These are phyloP conservation scores for Elsinoe australis DNA, from an alignment of 2,329 filamentous ascomycete genomes.

Conservation along the genomic window DNA sequence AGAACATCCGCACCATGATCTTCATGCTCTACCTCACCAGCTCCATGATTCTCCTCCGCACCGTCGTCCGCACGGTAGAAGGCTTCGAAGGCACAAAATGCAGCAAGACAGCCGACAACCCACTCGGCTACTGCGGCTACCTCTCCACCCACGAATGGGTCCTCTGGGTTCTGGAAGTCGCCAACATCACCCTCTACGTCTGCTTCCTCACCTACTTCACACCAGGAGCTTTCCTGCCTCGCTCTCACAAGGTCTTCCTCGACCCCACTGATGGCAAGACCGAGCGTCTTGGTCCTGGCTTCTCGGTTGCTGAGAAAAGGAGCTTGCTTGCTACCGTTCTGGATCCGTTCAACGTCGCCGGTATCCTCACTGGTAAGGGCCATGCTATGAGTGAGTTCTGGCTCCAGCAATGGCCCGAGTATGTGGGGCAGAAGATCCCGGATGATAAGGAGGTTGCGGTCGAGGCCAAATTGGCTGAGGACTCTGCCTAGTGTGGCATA, in stretches of 20 bases:
- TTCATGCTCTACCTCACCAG: conserved; percentile 44
- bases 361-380: conserved; percentile 23
- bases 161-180: conserved; percentile 49
- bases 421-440: conserved; percentile 18
- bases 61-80: conserved; percentile 48
- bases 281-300: conserved; percentile 33
- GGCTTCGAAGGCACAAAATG: conserved; percentile 32
- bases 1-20: conserved; percentile 39
- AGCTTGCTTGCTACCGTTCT: conserved; percentile 24
- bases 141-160: conserved; percentile 43
- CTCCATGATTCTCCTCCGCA: conserved; percentile 41
- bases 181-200: conserved; percentile 46
- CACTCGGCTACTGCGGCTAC: conserved; percentile 30
- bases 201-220: conserved; percentile 46
- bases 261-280: conserved; percentile 43
- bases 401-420: conserved; percentile 23
- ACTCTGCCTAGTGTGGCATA: too few species aligned
- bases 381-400: conserved; percentile 25
- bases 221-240: conserved; percentile 44
- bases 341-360: conserved; percentile 28
- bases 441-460: neutral
- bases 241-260: conserved; percentile 45
- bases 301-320: conserved; percentile 24
- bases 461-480: neutral
- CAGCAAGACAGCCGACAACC: conserved; percentile 16